These are phyloP conservation scores for Hyphopichia fennica DNA, from an alignment of 1,139 yeast genomes.

Conservation along the genomic window DNA sequence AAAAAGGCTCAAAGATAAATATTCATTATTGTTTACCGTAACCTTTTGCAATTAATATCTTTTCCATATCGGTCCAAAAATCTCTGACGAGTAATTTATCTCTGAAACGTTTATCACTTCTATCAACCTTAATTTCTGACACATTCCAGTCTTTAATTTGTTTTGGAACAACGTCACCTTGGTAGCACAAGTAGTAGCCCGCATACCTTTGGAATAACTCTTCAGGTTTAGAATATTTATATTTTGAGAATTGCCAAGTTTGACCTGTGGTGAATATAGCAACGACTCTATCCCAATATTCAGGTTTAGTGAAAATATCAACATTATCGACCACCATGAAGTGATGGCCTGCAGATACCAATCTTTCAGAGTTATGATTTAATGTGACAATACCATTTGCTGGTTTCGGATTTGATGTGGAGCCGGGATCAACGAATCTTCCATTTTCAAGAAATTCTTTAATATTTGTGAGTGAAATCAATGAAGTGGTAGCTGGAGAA, in stretches of 20 bases:
- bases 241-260: conserved; percentile 91
- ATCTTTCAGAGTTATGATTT: conserved; percentile 54
- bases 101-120: conserved; percentile 75
- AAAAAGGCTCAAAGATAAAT: background rate
- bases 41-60: conserved; percentile 50
- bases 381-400: conserved; percentile 49
- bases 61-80: conserved; percentile 79
- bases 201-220: conserved; percentile 77
- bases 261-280: conserved; percentile 97
- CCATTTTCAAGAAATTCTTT: conserved; percentile 83
- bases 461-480: conserved; percentile 77
- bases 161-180: conserved; percentile 77
- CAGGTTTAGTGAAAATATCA: conserved; percentile 88
- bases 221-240: conserved; percentile 81
- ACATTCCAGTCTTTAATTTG: conserved; percentile 88
- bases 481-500: conserved; percentile 93
- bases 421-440: conserved; percentile 59
- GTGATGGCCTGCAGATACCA: conserved; percentile 54
- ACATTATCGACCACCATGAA: conserved; percentile 86
- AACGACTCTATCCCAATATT: conserved; percentile 95
- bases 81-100: conserved; percentile 84
- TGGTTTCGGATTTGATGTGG: conserved; percentile 35
- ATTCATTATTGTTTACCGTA: conserved; percentile 25
- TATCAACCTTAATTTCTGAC: conserved; percentile 70
- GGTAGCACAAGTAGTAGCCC: conserved; percentile 77